Percentiles rank a stretch among this genome's conserved stretches.
Evolutionary conservation across 345 rosid species (phyloP).

Genomic region (Citrus medica): DNA sequence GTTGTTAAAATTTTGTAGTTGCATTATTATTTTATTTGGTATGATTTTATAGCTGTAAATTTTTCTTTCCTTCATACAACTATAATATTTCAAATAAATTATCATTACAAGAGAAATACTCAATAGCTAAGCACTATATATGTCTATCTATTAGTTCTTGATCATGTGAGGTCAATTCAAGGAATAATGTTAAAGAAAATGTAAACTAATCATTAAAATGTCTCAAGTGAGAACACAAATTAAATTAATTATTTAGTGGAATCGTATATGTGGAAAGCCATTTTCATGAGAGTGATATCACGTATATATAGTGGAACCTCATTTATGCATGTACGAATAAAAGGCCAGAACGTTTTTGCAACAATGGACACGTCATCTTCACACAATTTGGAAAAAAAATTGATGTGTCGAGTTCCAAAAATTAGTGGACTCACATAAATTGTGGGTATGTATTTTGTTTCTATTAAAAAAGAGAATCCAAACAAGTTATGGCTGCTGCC

Average conservation of each 20-base stretch:
- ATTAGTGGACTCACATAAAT: neutral
- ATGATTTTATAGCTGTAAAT: neutral
- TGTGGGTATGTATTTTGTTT: neutral
- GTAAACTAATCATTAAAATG: no score
- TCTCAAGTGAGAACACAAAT: neutral
- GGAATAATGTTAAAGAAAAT: neutral
- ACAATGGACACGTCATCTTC: neutral
- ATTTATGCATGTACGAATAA: neutral
- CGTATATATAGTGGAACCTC: neutral
- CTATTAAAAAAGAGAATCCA: no score
- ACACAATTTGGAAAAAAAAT: neutral
- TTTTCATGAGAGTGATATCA: neutral
- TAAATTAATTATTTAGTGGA: neutral
- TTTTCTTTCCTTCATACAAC: neutral
- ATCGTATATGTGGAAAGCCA: neutral
- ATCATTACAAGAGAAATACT: neutral
- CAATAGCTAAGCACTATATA: neutral
- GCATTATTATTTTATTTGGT: no score
- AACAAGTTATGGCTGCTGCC: no score
- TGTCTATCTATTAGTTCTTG: neutral
- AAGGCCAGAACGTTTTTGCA: neutral
- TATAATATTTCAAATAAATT: neutral
- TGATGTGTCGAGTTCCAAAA: neutral
- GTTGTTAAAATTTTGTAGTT: no score
- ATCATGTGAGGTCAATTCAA: neutral